phyloP scores from a whole-genome alignment of 1,284 basidiomycete genomes.

The Blastosporella zonata region DNA sequence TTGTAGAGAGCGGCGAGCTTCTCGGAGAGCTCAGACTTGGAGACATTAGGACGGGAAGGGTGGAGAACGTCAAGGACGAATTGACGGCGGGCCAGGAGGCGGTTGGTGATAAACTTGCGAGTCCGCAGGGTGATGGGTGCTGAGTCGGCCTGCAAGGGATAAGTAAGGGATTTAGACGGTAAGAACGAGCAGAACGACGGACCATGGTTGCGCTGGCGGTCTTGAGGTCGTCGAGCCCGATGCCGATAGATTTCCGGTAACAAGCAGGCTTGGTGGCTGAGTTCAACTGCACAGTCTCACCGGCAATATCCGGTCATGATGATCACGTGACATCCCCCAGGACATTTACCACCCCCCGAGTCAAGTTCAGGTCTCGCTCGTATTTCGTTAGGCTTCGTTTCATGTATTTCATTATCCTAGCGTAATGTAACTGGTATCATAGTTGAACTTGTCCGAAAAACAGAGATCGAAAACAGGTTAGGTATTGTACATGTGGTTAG shows the following conservation, averaged over 20 bases:
- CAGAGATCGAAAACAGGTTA: conserved; percentile 19
- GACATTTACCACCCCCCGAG: background rate
- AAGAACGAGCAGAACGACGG: conserved; percentile 17
- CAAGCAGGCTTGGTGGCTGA: conserved; percentile 28
- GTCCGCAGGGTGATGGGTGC: conserved; percentile 97
- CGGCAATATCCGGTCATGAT: conserved; percentile 29
- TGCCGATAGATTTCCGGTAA: conserved; percentile 25
- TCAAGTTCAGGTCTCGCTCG: background rate
- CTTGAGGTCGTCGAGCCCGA: conserved; percentile 35
- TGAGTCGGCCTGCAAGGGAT: conserved; percentile 62
- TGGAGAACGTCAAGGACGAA: conserved; percentile 96
- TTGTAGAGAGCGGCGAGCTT: conserved; percentile 86
- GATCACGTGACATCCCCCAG: conserved; percentile 9
- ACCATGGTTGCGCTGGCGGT: conserved; percentile 33
- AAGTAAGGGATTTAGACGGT: background rate
- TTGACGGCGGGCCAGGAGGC: conserved; percentile 90
- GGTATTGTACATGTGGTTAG: conserved; percentile 22
- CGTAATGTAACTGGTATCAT: conserved; percentile 6
- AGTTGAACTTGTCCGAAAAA: conserved; percentile 18
- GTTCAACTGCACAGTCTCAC: conserved; percentile 34
- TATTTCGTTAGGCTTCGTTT: too few relatives aligned
- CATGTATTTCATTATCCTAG: background rate
- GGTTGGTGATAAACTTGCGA: conserved; percentile 99
- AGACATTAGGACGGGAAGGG: conserved; percentile 93
- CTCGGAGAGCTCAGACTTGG: conserved; percentile 90